Percentiles rank a stretch among this genome's conserved stretches.
phyloP scores from a whole-genome alignment of 768 basidiomycete species.

The Chalciporus sphaerocephalus region DNA sequence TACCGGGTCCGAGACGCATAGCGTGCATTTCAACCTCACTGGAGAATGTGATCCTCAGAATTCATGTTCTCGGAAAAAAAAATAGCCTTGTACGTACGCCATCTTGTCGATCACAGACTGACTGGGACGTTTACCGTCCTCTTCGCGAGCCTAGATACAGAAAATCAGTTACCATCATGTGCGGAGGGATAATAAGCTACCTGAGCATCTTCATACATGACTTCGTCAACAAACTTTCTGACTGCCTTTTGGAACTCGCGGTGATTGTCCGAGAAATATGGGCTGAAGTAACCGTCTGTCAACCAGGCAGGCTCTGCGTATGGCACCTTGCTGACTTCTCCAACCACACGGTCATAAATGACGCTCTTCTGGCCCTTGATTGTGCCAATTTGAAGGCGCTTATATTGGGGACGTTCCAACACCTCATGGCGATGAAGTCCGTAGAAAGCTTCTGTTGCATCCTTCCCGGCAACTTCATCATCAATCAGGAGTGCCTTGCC shows the following conservation, averaged over 20 bases:
- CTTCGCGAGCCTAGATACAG: slow-evolving; percentile 57
- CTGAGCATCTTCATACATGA: slow-evolving; percentile 47
- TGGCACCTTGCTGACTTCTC: slow-evolving; percentile 69
- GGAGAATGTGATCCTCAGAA: background rate
- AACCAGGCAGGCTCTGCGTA: slow-evolving; percentile 91
- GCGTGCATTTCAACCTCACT: slow-evolving; percentile 74
- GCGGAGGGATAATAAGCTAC: slow-evolving; percentile 6
- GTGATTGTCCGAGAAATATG: slow-evolving; percentile 66
- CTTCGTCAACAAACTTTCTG: slow-evolving; percentile 63
- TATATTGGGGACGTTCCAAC: slow-evolving; percentile 67
- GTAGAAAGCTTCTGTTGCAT: slow-evolving; percentile 85
- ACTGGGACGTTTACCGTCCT: slow-evolving; percentile 84
- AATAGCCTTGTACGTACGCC: slow-evolving; percentile 45
- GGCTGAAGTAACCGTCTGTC: slow-evolving; percentile 58
- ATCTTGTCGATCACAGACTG: slow-evolving; percentile 75
- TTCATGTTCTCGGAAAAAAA: background rate
- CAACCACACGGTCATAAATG: slow-evolving; percentile 47
- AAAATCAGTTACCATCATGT: background rate
- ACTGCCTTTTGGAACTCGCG: slow-evolving; percentile 43
- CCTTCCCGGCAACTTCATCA: slow-evolving; percentile 75
- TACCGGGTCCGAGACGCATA: slow-evolving; percentile 89
- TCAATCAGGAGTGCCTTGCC: slow-evolving; percentile 76
- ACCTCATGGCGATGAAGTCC: slow-evolving; percentile 86
- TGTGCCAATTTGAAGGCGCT: slow-evolving; percentile 69
- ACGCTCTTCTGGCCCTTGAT: slow-evolving; percentile 58